These are phyloP conservation scores for Citrus unshiu DNA, from an alignment of 345 rosid species.

Conservation along the genomic window DNA sequence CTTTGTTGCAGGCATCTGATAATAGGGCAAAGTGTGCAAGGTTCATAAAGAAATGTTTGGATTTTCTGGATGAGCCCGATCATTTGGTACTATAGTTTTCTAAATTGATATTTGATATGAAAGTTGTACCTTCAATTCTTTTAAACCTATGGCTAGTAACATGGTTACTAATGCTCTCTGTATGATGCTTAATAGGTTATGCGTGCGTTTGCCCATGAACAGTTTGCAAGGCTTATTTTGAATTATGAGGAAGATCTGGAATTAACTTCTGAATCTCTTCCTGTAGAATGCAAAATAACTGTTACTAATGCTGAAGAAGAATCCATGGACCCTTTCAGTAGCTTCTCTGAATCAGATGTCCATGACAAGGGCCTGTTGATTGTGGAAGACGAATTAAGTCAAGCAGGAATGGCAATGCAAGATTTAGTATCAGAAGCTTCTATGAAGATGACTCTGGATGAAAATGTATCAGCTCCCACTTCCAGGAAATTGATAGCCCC, in stretches of 20 bases:
- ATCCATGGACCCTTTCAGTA: constrained; percentile 36
- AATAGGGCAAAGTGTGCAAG: constrained; percentile 74
- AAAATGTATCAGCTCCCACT: constrained; percentile 28
- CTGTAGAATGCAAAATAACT: constrained; percentile 49
- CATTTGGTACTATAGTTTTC: constrained; percentile 55
- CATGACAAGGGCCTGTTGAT: constrained; percentile 30
- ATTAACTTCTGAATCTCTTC: constrained; percentile 51
- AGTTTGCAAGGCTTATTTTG: constrained; percentile 88
- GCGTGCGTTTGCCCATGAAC: constrained; percentile 94
- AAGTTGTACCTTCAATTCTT: background rate
- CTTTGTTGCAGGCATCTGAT: constrained; percentile 54
- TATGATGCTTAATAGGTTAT: constrained; percentile 56
- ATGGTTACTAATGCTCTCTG: constrained; percentile 11
- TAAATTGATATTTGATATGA: background rate
- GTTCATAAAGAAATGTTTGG: constrained; percentile 77
- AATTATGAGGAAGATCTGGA: constrained; percentile 60
- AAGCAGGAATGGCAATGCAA: constrained; percentile 21
- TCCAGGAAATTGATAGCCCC: constrained; percentile 26
- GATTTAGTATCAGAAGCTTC: constrained; percentile 31
- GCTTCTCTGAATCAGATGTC: constrained; percentile 33
- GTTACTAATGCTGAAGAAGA: constrained; percentile 56
- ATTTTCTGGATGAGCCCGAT: constrained; percentile 78
- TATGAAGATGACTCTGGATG: constrained; percentile 38
- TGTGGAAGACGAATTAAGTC: constrained; percentile 28
- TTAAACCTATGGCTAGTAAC: background rate